Evolutionary conservation across 176 grass and related monocot genomes (phyloP), one percentile per base, ranked within the genome.

Genomic region (Oryza longistaminata): DNA sequence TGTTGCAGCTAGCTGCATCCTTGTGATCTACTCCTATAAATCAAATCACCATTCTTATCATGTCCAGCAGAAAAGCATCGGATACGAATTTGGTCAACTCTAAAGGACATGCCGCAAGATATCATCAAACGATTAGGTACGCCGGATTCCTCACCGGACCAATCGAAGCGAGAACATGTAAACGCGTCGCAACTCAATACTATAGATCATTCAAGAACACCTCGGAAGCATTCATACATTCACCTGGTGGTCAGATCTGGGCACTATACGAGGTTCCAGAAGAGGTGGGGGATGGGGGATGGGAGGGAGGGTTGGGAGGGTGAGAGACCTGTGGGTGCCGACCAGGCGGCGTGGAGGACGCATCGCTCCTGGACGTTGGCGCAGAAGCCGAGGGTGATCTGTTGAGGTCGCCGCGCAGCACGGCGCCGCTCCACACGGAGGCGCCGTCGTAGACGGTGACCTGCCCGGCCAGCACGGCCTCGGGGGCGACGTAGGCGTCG

Each of bases 321-420:
- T 19, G 7, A 40, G 15, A 44, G 58, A 95, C 96, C 96, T 93
- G 91, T 98, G 70, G 91, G 88, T 0, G 93, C 86, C 6, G 86
- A 89, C 96, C 96, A 98, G 68, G 91, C 85, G 50, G 93, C 93
- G 70, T 96, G 96, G 75, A 98, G 89, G 55, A 98, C 96, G 83
- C 91, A 96, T 9, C 94, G 90, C 86, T 98, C 96, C 93, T 98
- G 96, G 34, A 98, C 90, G 80, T 92, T 98, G 46, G 96, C 87
- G 82, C 89, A 94, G 90, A 98, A 98, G 1, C 96, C 96, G 29
- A 98, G 80, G 4, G 93, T 96, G 74, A 98, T 98, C 93, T 98
- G 83, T 98, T 96, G 48, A 98, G 96, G 66, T 96, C 96, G 3
- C 96, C 96, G 1, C 96, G 91, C 25, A 98, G 91, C 73, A 98